Evolutionary conservation across 2,329 filamentous ascomycete species (phyloP).

Genomic region (Phoma sp.): DNA sequence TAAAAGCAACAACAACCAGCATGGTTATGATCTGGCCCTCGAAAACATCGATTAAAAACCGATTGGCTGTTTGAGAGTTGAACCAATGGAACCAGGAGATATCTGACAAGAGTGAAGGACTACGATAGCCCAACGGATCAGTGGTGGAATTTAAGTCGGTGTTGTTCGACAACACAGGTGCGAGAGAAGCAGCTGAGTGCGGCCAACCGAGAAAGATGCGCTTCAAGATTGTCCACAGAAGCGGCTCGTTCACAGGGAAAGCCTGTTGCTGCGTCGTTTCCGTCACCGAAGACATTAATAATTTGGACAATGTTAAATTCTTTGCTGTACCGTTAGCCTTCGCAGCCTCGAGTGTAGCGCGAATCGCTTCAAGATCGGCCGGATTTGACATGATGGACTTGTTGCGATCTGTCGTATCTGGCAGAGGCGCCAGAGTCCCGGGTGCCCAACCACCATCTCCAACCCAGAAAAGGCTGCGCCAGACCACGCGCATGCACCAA

Average conservation of each 20-base stretch:
- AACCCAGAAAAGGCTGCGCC: constrained; percentile 94
- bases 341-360: constrained; percentile 27
- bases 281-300: constrained; percentile 47
- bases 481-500: constrained; percentile 87
- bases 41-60: constrained; percentile 78
- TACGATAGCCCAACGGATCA: constrained; percentile 28
- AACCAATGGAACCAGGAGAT: constrained; percentile 59
- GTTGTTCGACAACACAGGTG: constrained; percentile 26
- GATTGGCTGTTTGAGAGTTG: constrained; percentile 72
- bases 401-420: constrained; percentile 6
- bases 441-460: constrained; percentile 75
- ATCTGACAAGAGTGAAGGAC: constrained; percentile 60
- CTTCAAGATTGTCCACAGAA: constrained; percentile 55
- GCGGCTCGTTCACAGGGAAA: constrained; percentile 48
- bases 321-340: constrained; percentile 25
- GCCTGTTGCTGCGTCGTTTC: constrained; percentile 50
- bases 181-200: constrained; percentile 35
- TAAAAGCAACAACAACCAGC: constrained; percentile 89
- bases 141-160: constrained; percentile 38
- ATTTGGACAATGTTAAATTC: constrained; percentile 32
- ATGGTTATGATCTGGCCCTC: constrained; percentile 95
- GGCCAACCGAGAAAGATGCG: constrained; percentile 47
- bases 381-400: constrained; percentile 4
- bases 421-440: constrained; percentile 42
- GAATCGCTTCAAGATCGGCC: constrained; percentile 26